phyloP scores from a whole-genome alignment of 2,329 filamentous ascomycete genomes.

The Emergomyces africanus region DNA sequence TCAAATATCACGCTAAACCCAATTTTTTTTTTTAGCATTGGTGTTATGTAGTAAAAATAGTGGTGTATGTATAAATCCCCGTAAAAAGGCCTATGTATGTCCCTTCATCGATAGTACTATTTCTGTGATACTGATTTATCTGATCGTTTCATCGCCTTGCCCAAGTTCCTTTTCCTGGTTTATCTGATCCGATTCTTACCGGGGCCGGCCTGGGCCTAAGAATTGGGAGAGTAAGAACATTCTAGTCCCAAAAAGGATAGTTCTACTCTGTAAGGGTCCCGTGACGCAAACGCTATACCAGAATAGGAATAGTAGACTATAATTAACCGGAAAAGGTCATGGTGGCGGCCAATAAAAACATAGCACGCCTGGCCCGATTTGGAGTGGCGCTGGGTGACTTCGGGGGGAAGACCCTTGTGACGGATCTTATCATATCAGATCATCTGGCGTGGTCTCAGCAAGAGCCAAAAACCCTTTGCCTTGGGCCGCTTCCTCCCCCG shows the following conservation, averaged over 20 bases:
- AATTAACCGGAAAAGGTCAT: background rate
- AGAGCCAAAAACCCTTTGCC: background rate
- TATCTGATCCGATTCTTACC: conserved; percentile 10
- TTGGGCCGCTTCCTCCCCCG: background rate
- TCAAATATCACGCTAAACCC: too few species aligned
- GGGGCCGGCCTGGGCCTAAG: background rate
- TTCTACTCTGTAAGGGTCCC: too few species aligned
- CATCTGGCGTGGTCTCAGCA: background rate
- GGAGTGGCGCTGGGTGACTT: background rate
- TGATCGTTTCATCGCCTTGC: background rate
- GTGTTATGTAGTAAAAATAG: too few species aligned
- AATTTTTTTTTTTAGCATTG: too few species aligned
- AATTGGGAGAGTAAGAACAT: too few species aligned
- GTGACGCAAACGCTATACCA: too few species aligned
- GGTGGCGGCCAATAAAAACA: background rate
- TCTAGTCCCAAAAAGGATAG: background rate
- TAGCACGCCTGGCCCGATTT: background rate
- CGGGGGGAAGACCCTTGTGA: background rate
- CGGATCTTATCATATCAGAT: conserved; percentile 15
- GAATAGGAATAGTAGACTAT: too few species aligned
- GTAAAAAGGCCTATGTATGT: too few species aligned
- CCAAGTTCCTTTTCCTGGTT: too few species aligned
- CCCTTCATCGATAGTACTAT: too few species aligned
- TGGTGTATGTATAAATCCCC: too few species aligned
- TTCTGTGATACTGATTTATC: too few species aligned